Conservation (phyloP, 257 asterid species). For the Nicotiana noctiflora region DNA sequence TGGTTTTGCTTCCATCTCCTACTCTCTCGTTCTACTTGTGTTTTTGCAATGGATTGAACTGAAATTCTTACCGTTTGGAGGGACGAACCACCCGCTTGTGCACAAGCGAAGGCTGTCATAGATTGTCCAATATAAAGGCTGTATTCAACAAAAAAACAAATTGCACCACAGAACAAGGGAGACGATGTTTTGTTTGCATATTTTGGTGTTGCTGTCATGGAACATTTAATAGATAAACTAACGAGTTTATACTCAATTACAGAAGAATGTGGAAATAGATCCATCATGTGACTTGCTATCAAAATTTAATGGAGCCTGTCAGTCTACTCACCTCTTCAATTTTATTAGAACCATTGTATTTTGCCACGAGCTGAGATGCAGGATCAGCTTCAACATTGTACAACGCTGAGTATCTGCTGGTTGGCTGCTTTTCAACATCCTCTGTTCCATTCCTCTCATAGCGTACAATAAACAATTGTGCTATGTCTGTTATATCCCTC, state of each 20-base stretch:
- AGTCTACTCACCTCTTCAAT: constrained; percentile 51
- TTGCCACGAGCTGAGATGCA: constrained; percentile 83
- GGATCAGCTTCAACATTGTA: constrained; percentile 65
- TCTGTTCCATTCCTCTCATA: constrained; percentile 56
- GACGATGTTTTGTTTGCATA: neutral
- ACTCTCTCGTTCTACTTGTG: neutral
- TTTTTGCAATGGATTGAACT: no score
- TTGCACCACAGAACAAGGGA: neutral
- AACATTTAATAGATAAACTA: neutral
- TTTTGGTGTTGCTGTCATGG: neutral
- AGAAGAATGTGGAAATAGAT: neutral
- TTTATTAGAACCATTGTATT: constrained; percentile 76
- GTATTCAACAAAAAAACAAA: neutral
- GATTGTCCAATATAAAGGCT: neutral
- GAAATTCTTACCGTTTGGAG: neutral
- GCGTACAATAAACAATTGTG: constrained; percentile 72
- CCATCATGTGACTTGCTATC: constrained; percentile 1
- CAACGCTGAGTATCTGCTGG: constrained; percentile 47
- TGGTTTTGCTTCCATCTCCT: neutral
- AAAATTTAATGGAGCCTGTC: neutral
- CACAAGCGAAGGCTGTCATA: neutral
- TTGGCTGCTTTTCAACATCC: constrained; percentile 41
- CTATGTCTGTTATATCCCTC: constrained; percentile 53
- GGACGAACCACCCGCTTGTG: neutral
- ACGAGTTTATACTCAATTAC: neutral